These are phyloP conservation scores for Emmonsiellopsis sp. DNA, from an alignment of 2,329 filamentous ascomycete species.

Conservation along the genomic window DNA sequence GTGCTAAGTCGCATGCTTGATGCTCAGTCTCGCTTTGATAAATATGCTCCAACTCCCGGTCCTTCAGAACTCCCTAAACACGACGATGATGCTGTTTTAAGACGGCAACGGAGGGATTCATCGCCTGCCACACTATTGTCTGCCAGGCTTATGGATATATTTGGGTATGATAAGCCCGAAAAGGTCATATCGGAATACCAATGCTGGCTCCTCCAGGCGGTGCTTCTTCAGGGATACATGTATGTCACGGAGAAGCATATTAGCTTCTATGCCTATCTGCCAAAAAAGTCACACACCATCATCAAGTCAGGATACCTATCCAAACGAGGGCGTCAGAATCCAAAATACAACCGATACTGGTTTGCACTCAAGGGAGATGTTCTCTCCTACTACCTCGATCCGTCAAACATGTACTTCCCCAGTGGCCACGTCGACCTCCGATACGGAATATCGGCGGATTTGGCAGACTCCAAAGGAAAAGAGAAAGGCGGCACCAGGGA, in stretches of 20 bases:
- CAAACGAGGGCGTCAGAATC: constrained; percentile 82
- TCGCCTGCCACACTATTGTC: constrained; percentile 51
- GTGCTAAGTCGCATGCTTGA: constrained; percentile 72
- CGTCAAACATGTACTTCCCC: constrained; percentile 82
- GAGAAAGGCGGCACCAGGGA: constrained; percentile 57
- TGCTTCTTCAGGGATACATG: constrained; percentile 87
- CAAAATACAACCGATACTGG: constrained; percentile 84
- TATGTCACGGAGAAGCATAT: constrained; percentile 91
- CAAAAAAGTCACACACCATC: constrained; percentile 71
- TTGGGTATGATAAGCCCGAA: constrained; percentile 71
- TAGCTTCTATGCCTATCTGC: constrained; percentile 96
- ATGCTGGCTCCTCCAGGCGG: constrained; percentile 86
- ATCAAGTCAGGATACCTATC: constrained; percentile 81
- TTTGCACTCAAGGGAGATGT: constrained; percentile 88
- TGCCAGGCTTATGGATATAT: constrained; percentile 70
- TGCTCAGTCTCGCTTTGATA: constrained; percentile 53
- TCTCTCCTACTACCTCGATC: constrained; percentile 76
- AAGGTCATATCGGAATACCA: constrained; percentile 85
- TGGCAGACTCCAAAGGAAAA: constrained; percentile 60
- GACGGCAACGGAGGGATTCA: constrained; percentile 40
- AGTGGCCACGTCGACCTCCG: constrained; percentile 85
- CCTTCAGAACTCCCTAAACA: background rate
- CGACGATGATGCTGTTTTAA: constrained; percentile 5
- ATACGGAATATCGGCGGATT: constrained; percentile 78
- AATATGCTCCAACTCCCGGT: constrained; percentile 6